These are phyloP conservation scores for Ophiostoma angusticollis DNA, from an alignment of 2,329 filamentous ascomycete genomes.

Conservation along the genomic window DNA sequence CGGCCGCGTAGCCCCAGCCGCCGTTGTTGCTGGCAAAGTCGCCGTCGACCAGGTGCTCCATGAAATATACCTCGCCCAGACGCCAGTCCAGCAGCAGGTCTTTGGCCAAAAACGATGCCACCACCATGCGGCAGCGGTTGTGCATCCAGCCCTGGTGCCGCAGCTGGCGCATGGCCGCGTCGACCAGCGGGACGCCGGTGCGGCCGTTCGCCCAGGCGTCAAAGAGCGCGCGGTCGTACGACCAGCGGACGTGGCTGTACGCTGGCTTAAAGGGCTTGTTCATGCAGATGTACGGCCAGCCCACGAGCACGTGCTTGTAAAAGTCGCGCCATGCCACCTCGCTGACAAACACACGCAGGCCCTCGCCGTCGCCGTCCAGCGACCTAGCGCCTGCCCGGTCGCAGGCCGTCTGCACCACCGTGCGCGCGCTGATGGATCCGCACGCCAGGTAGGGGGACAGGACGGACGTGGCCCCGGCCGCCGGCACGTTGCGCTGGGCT, in stretches of 20 bases:
- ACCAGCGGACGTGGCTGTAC: slow-evolving; percentile 73
- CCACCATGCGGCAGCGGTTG: slow-evolving; percentile 75
- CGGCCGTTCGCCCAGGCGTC: slow-evolving; percentile 58
- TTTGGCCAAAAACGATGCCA: slow-evolving; percentile 68
- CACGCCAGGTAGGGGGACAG: slow-evolving; percentile 59
- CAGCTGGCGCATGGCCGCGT: slow-evolving; percentile 75
- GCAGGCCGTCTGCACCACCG: slow-evolving; percentile 47
- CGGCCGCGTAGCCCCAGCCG: slow-evolving; percentile 39
- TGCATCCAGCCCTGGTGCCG: slow-evolving; percentile 63
- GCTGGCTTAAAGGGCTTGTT: slow-evolving; percentile 63
- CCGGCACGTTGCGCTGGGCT: slow-evolving; percentile 49
- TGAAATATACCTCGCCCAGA: slow-evolving; percentile 69
- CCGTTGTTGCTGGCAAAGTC: slow-evolving; percentile 69
- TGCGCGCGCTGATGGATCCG: slow-evolving; percentile 53
- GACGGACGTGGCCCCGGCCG: slow-evolving; percentile 49
- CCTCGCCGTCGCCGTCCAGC: slow-evolving; percentile 52
- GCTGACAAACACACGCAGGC: slow-evolving; percentile 62
- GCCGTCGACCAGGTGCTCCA: slow-evolving; percentile 67
- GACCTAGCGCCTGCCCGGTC: slow-evolving; percentile 49
- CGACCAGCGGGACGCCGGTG: slow-evolving; percentile 73
- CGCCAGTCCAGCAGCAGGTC: slow-evolving; percentile 76
- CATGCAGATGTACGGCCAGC: slow-evolving; percentile 74
- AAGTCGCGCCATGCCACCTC: slow-evolving; percentile 83
- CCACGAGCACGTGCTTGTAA: slow-evolving; percentile 70
- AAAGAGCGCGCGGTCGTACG: slow-evolving; percentile 58